phyloP scores from a whole-genome alignment of 306 rosid genomes.

The Gynostemma pentaphyllum region DNA sequence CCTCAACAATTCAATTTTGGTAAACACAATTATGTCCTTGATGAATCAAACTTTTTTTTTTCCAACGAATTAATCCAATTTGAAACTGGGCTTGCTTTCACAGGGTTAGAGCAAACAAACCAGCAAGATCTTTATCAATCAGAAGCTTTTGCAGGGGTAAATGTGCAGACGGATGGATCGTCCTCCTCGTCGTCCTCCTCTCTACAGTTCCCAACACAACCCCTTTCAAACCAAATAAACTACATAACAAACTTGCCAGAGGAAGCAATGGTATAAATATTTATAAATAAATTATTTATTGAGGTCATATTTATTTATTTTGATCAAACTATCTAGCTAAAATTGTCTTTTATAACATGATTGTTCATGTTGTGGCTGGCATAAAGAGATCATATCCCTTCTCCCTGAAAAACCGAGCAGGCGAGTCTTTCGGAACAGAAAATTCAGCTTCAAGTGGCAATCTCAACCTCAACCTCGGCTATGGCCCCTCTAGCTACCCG shows the following conservation, averaged over 20 bases:
- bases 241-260: too few relatives aligned
- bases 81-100: too few relatives aligned
- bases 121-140: too few relatives aligned
- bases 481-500: slow-evolving; percentile 19
- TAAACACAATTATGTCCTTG: too few relatives aligned
- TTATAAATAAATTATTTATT: too few relatives aligned
- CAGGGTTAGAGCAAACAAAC: too few relatives aligned
- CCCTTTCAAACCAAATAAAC: slow-evolving; percentile 99
- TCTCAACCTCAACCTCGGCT: too few relatives aligned
- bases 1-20: too few relatives aligned
- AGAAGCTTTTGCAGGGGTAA: background rate
- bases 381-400: slow-evolving; percentile 55
- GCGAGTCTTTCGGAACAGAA: slow-evolving; percentile 33
- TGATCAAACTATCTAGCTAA: background rate
- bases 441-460: slow-evolving; percentile 19
- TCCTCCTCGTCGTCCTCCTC: slow-evolving; percentile 31
- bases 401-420: slow-evolving; percentile 29
- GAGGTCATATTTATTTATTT: too few relatives aligned
- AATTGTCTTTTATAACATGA: background rate
- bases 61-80: too few relatives aligned
- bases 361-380: slow-evolving; percentile 22
- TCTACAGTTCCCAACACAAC: slow-evolving; percentile 43
- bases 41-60: too few relatives aligned
- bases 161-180: slow-evolving; percentile 43
- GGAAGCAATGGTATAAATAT: too few relatives aligned